These are phyloP conservation scores for Talaromyces verruculosus DNA, from an alignment of 2,329 filamentous ascomycete species.

Conservation along the genomic window DNA sequence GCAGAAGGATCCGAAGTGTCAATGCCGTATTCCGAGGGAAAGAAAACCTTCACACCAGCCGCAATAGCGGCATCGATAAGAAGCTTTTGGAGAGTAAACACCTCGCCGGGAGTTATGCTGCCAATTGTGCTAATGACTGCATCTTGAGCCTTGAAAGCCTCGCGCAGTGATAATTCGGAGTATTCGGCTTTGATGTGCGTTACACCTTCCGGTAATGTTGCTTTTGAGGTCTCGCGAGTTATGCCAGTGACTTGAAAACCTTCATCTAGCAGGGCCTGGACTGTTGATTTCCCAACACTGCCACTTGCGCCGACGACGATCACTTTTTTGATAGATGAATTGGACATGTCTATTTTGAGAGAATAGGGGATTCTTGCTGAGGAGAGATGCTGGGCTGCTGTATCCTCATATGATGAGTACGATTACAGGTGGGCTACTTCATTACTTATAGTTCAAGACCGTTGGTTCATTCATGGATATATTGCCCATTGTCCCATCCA, in stretches of 20 bases:
- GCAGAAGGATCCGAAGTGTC: conserved; percentile 16
- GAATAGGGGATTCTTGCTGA: neutral
- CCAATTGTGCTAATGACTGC: conserved; percentile 26
- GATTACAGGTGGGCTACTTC: neutral
- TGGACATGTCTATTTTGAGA: neutral
- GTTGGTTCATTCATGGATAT: neutral
- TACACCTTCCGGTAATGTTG: conserved; percentile 1
- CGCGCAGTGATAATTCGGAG: conserved; percentile 2
- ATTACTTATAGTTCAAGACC: neutral
- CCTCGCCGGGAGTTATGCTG: conserved; percentile 1
- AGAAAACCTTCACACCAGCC: conserved; percentile 56
- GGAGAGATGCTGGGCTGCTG: neutral
- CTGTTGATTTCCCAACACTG: neutral
- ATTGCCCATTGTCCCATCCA: neutral
- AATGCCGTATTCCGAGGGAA: conserved; percentile 17
- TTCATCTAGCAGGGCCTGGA: neutral
- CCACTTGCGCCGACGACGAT: conserved; percentile 10
- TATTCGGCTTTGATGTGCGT: conserved; percentile 6
- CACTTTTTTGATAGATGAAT: conserved; percentile 5
- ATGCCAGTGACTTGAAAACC: conserved; percentile 12
- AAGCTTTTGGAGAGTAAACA: conserved; percentile 46
- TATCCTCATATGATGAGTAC: neutral
- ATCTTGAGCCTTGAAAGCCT: conserved; percentile 25
- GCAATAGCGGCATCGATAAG: conserved; percentile 60
- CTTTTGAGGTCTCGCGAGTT: conserved; percentile 8